phyloP scores from a whole-genome alignment of 345 rosid species.

The Arabidopsis thaliana region DNA sequence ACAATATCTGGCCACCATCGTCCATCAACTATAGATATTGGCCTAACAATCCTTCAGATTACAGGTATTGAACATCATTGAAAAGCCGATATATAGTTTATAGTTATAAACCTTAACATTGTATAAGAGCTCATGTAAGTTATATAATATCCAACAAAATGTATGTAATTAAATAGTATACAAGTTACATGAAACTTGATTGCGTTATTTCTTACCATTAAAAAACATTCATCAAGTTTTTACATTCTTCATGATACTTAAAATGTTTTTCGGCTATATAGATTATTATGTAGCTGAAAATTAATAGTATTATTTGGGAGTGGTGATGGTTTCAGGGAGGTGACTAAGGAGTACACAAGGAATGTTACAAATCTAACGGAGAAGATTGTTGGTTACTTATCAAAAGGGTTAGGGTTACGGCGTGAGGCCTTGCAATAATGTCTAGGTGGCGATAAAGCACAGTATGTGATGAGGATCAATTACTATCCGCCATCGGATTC shows the following conservation, averaged over 20 bases:
- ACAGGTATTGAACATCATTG: slow-evolving; percentile 46
- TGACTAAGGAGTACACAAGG: background rate
- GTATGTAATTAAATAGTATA: no score
- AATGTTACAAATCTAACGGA: background rate
- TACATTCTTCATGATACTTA: no score
- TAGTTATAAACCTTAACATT: no score
- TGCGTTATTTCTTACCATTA: no score
- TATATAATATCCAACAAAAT: no score
- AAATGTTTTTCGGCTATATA: no score
- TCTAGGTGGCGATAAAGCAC: background rate
- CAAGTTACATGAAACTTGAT: no score
- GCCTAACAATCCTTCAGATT: slow-evolving; percentile 67
- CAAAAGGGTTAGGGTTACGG: background rate
- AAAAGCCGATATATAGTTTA: no score
- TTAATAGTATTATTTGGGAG: no score
- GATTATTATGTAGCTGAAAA: no score
- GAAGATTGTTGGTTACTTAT: background rate
- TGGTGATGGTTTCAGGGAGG: background rate
- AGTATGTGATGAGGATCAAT: background rate
- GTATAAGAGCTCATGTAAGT: no score
- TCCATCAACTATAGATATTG: slow-evolving; percentile 55
- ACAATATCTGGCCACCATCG: slow-evolving; percentile 69
- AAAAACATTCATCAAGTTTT: no score
- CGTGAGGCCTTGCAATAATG: background rate
- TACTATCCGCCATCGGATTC: background rate